phyloP scores from a whole-genome alignment of 768 basidiomycete genomes.

The Chalciporus sphaerocephalus region DNA sequence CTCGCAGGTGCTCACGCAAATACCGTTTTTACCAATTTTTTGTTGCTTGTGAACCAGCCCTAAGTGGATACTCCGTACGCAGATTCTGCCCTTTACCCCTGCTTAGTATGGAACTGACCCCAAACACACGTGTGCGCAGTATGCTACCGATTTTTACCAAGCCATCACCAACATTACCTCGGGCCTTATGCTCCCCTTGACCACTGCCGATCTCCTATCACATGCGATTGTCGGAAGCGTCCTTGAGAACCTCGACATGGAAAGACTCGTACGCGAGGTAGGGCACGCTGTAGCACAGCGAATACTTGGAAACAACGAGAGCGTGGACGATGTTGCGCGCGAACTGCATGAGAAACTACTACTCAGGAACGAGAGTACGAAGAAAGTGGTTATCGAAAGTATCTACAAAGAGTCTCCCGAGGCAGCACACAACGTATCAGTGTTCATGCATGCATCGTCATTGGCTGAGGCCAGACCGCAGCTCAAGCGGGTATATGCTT shows the following conservation, averaged over 20 bases:
- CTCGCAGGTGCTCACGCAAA: conserved; percentile 1
- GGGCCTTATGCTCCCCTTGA: conserved; percentile 92
- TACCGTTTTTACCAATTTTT: conserved; percentile 64
- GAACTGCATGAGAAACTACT: conserved; percentile 90
- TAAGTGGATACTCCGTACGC: conserved; percentile 85
- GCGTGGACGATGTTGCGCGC: conserved; percentile 92
- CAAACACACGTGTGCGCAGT: conserved; percentile 41
- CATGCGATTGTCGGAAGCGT: conserved; percentile 97
- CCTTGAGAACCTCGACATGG: conserved; percentile 97
- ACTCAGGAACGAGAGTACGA: conserved; percentile 92
- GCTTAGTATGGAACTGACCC: conserved; percentile 4
- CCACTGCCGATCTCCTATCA: conserved; percentile 89
- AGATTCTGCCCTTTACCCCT: conserved; percentile 14
- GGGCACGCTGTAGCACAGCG: conserved; percentile 90
- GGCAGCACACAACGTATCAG: conserved; percentile 82
- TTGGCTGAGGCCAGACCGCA: conserved; percentile 70
- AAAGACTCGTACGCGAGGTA: conserved; percentile 90
- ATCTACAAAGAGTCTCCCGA: conserved; percentile 93
- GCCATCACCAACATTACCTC: conserved; percentile 91
- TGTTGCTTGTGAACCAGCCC: conserved; percentile 96
- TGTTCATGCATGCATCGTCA: conserved; percentile 71
- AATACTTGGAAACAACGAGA: conserved; percentile 89
- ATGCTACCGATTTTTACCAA: conserved; percentile 91
- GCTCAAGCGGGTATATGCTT: conserved; percentile 65
- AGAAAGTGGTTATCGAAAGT: conserved; percentile 93